A percentile compares a stretch with the other conserved stretches of the same genome.
phyloP scores from a whole-genome alignment of 768 basidiomycete genomes.

The Lyophyllum semitale region DNA sequence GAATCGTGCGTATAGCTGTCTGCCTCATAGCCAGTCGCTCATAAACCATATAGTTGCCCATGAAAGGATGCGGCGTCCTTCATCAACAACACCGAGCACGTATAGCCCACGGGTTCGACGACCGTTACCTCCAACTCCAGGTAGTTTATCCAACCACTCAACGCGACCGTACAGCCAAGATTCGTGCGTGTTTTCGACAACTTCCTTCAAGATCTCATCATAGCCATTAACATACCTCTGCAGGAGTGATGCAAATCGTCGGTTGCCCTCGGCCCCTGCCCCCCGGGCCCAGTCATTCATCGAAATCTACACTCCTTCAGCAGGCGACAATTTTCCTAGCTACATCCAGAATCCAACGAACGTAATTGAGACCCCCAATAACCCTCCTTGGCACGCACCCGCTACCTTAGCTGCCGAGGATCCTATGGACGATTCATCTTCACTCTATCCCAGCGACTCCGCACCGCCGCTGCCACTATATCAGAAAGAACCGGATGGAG shows the following conservation, averaged over 20 bases:
- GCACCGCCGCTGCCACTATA: slow-evolving; percentile 10
- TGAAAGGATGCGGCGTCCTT: slow-evolving; percentile 13
- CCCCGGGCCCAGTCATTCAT: slow-evolving; percentile 6
- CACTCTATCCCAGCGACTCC: slow-evolving; percentile 14
- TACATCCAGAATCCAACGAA: neutral
- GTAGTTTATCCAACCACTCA: neutral
- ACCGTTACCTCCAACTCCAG: slow-evolving; percentile 28
- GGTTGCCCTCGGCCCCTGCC: slow-evolving; percentile 5
- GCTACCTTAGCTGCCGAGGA: neutral
- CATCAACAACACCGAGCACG: slow-evolving; percentile 15
- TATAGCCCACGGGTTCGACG: slow-evolving; percentile 16
- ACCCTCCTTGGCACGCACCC: neutral
- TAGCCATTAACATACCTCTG: neutral
- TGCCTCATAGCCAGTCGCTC: neutral
- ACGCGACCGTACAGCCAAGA: slow-evolving; percentile 7
- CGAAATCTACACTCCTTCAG: neutral
- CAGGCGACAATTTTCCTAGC: neutral
- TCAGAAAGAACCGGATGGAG: slow-evolving; percentile 4
- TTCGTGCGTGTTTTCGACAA: slow-evolving; percentile 11
- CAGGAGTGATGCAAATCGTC: slow-evolving; percentile 8
- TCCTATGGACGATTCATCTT: slow-evolving; percentile 14
- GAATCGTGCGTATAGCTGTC: slow-evolving; percentile 10
- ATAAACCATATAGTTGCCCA: slow-evolving; percentile 5
- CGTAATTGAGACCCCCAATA: neutral
- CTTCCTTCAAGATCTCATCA: neutral